Evolutionary conservation across 495 filamentous ascomycete genomes (phyloP).

Genomic region (Pyrenula aspistea): DNA sequence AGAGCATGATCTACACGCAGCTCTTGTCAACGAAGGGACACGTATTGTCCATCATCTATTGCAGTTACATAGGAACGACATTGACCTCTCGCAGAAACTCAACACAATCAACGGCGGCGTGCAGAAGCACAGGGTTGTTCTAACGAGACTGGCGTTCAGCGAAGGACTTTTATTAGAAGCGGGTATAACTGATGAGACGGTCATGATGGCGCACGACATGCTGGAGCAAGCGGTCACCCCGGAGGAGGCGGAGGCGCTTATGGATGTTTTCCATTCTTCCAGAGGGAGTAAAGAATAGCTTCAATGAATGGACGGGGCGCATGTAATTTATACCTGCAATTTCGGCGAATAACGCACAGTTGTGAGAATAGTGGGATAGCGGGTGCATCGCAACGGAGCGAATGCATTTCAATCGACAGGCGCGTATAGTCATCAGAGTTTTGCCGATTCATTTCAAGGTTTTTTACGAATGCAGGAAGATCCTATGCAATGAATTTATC

Average conservation of each 20-base stretch:
- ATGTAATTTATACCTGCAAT: too few species aligned
- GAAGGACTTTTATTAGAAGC: constrained; percentile 48
- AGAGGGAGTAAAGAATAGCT: constrained; percentile 15
- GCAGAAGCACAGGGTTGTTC: constrained; percentile 52
- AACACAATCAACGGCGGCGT: constrained; percentile 40
- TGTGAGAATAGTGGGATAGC: too few species aligned
- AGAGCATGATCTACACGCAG: constrained; percentile 24
- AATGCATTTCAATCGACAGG: too few species aligned
- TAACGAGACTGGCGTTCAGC: constrained; percentile 57
- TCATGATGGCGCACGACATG: constrained; percentile 52
- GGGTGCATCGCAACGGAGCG: too few species aligned
- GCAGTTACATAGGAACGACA: constrained; percentile 29
- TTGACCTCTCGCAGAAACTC: constrained; percentile 47
- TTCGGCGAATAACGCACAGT: too few species aligned
- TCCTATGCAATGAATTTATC: too few species aligned
- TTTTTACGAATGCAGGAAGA: too few species aligned
- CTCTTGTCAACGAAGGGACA: constrained; percentile 47
- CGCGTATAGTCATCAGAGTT: too few species aligned
- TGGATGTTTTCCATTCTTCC: constrained; percentile 40
- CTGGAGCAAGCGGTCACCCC: constrained; percentile 54
- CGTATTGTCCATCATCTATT: constrained; percentile 49
- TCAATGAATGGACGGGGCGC: not conserved
- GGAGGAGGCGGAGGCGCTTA: constrained; percentile 56
- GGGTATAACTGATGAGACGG: constrained; percentile 54
- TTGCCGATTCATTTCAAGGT: too few species aligned